Conservation (phyloP, 2,329 filamentous ascomycete species). For the Ceratocystis smalleyi region DNA sequence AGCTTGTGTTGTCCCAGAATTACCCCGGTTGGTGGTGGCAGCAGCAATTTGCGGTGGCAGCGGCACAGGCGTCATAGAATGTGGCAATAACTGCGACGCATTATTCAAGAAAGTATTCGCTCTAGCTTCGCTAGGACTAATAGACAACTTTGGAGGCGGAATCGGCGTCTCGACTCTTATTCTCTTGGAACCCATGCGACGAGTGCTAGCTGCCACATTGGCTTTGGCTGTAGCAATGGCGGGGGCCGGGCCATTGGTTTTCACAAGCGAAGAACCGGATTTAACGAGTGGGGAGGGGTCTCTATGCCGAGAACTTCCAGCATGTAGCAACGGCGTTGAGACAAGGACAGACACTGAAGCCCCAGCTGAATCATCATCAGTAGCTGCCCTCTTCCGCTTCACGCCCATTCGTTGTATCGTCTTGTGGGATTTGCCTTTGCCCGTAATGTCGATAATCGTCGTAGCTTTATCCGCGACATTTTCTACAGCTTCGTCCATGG, state of each 20-base stretch:
- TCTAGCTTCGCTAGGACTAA: slow-evolving; percentile 19
- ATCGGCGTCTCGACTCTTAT: slow-evolving; percentile 44
- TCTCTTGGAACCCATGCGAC: slow-evolving; percentile 27
- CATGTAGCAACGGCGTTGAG: too few relatives aligned
- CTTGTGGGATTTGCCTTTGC: neutral
- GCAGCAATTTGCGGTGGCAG: slow-evolving; percentile 8
- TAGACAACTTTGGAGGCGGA: slow-evolving; percentile 29
- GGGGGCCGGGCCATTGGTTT: neutral
- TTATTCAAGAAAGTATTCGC: slow-evolving; percentile 17
- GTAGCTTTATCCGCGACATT: too few relatives aligned
- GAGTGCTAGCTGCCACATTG: slow-evolving; percentile 17
- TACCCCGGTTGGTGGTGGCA: neutral
- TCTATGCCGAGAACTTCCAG: too few relatives aligned
- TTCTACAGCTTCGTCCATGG: too few relatives aligned
- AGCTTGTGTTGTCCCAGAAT: neutral
- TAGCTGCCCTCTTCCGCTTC: slow-evolving; percentile 8
- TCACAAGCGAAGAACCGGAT: too few relatives aligned
- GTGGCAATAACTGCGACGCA: slow-evolving; percentile 1
- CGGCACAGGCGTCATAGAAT: slow-evolving; percentile 30
- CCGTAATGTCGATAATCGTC: too few relatives aligned
- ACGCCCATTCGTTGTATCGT: neutral
- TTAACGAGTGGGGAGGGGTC: too few relatives aligned
- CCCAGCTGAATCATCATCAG: slow-evolving; percentile 12
- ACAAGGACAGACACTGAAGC: neutral
- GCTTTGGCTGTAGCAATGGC: slow-evolving; percentile 23